phyloP scores from a whole-genome alignment of 2,329 filamentous ascomycete species.

The Fusarium nelsonii region DNA sequence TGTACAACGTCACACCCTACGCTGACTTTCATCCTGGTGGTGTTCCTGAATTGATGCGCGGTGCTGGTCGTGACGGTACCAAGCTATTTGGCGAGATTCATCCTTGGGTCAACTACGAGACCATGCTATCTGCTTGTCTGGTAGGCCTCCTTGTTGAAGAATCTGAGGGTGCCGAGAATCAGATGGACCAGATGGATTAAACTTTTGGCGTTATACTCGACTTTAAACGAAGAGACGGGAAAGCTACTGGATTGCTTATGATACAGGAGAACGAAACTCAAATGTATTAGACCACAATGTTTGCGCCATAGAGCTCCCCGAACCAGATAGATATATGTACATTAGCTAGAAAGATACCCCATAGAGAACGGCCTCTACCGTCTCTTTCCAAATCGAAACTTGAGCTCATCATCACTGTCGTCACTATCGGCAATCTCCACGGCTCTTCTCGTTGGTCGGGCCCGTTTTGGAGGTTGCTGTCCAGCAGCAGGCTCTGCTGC shows the following conservation, averaged over 20 bases:
- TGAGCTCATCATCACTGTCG: constrained; percentile 68
- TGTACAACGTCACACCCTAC: constrained; percentile 95
- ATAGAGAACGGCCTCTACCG: constrained; percentile 50
- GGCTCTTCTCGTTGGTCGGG: constrained; percentile 53
- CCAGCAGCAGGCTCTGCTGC: constrained; percentile 49
- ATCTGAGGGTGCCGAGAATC: constrained; percentile 55
- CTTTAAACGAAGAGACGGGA: neutral
- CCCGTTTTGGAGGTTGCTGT: constrained; percentile 51
- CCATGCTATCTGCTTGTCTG: constrained; percentile 73
- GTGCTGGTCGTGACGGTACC: constrained; percentile 72
- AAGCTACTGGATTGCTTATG: neutral
- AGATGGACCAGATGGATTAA: constrained; percentile 73
- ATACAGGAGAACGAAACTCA: neutral
- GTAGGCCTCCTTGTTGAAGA: constrained; percentile 74
- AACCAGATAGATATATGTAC: constrained; percentile 42
- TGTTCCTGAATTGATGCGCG: constrained; percentile 76
- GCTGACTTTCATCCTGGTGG: constrained; percentile 91
- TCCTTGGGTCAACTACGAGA: constrained; percentile 79
- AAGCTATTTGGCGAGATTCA: constrained; percentile 75
- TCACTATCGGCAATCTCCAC: constrained; percentile 56
- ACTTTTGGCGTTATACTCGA: neutral
- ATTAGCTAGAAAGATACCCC: constrained; percentile 51
- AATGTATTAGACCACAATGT: constrained; percentile 19
- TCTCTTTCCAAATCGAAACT: constrained; percentile 68
- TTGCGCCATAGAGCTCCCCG: constrained; percentile 28